phyloP scores from a whole-genome alignment of 805 yeast genomes.

The Sugiyamaella marilandica region DNA sequence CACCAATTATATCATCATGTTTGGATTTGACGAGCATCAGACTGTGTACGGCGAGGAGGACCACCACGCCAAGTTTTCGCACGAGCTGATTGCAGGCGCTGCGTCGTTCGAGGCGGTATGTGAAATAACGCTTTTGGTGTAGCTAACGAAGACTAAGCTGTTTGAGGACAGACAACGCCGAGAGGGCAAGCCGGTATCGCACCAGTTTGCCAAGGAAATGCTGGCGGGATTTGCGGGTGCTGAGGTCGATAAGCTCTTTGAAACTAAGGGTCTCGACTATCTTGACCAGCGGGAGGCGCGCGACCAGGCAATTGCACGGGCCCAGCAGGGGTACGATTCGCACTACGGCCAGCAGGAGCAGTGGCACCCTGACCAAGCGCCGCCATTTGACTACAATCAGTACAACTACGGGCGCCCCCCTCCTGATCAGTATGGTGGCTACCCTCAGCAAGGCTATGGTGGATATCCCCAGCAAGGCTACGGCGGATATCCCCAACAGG shows the following conservation, averaged over 20 bases:
- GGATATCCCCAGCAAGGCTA: constrained; percentile 7
- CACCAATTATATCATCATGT: constrained; percentile 14
- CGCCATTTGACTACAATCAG: constrained; percentile 23
- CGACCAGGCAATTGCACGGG: constrained; percentile 23
- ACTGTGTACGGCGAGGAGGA: constrained; percentile 19
- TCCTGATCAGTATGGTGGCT: constrained; percentile 1
- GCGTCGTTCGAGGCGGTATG: constrained; percentile 27
- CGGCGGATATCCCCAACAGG: constrained; percentile 8
- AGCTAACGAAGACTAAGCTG: constrained; percentile 17
- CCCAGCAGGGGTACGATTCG: constrained; percentile 25
- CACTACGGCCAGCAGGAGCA: constrained; percentile 27
- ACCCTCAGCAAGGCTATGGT: constrained; percentile 7
- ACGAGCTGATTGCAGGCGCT: constrained; percentile 30
- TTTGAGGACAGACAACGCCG: constrained; percentile 29
- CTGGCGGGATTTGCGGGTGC: constrained; percentile 29
- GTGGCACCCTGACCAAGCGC: constrained; percentile 20
- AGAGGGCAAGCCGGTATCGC: constrained; percentile 29
- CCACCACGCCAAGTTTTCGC: constrained; percentile 28
- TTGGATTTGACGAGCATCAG: constrained; percentile 22
- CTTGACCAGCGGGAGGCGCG: constrained; percentile 21
- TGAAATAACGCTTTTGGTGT: no score
- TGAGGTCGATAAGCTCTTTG: constrained; percentile 31
- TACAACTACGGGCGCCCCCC: constrained; percentile 17
- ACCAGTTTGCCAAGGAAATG: constrained; percentile 28
- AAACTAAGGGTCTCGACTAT: constrained; percentile 29